Conservation (phyloP, 805 yeast genomes). For the Kuraishia borneana region DNA sequence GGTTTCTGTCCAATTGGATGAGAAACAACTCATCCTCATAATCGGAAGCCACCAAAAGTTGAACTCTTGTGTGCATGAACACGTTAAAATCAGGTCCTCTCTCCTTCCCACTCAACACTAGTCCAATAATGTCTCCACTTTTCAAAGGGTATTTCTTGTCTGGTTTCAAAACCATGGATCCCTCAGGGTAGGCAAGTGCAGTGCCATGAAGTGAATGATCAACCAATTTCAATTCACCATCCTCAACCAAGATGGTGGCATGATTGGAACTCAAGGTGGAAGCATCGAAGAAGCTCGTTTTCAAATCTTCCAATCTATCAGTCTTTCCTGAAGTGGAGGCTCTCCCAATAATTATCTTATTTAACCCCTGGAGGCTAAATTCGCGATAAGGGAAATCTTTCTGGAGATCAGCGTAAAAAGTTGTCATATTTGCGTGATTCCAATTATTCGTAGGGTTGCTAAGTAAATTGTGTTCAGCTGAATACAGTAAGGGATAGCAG, state of each 20-base stretch:
- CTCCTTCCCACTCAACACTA: slow-evolving; percentile 5
- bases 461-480: no score
- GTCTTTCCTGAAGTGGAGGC: slow-evolving; percentile 7
- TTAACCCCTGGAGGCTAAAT: neutral
- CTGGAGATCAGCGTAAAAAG: no score
- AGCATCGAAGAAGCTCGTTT: slow-evolving; percentile 11
- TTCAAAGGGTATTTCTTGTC: slow-evolving; percentile 1
- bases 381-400: slow-evolving; percentile 1
- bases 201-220: slow-evolving; percentile 1
- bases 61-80: slow-evolving; percentile 12
- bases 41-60: slow-evolving; percentile 10
- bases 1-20: slow-evolving; percentile 7
- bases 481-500: no score
- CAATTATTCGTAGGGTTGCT: no score
- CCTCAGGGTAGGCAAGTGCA: neutral
- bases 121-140: slow-evolving; percentile 12
- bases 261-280: slow-evolving; percentile 15
- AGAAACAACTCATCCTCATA: slow-evolving; percentile 5
- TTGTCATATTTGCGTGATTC: no score
- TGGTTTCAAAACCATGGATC: neutral
- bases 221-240: neutral
- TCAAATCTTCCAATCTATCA: slow-evolving; percentile 3
- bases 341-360: slow-evolving; percentile 13
- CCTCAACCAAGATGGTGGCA: slow-evolving; percentile 3
- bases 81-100: slow-evolving; percentile 4